Conservation (phyloP, 345 rosid species). For the Corchorus olitorius region DNA sequence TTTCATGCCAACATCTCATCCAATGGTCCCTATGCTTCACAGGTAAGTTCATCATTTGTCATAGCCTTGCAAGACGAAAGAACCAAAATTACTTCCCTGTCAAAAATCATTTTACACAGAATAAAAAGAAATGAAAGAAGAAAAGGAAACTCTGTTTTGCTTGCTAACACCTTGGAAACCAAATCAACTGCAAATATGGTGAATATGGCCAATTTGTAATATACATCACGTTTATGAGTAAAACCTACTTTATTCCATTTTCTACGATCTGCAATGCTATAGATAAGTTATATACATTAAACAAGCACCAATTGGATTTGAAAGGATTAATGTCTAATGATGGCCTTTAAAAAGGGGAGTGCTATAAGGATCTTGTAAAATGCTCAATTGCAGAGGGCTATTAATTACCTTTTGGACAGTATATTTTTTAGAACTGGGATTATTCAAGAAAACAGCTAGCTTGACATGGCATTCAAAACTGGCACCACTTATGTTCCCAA, state of each 20-base stretch:
- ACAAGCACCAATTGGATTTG: not conserved
- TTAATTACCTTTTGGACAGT: not conserved
- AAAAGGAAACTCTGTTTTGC: not conserved
- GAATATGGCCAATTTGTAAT: not conserved
- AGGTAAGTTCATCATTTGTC: constrained; percentile 34
- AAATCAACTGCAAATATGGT: not conserved
- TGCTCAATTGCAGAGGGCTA: not conserved
- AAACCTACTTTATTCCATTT: not conserved
- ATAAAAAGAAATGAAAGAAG: not conserved
- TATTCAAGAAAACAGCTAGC: not conserved
- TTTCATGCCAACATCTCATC: constrained; percentile 85
- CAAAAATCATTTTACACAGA: not conserved
- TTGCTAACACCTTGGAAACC: not conserved
- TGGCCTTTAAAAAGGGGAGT: not conserved
- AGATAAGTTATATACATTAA: not conserved
- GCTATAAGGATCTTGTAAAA: not conserved
- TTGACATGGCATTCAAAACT: not conserved
- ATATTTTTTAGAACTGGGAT: not conserved
- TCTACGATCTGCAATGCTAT: not conserved
- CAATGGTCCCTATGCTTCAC: constrained; percentile 72
- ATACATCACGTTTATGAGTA: not conserved
- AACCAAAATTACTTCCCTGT: not conserved
- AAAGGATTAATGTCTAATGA: not conserved
- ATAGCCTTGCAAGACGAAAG: not conserved
- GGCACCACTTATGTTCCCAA: not conserved